Evolutionary conservation across 768 basidiomycete species (phyloP).

Genomic region (Suillus spraguei): DNA sequence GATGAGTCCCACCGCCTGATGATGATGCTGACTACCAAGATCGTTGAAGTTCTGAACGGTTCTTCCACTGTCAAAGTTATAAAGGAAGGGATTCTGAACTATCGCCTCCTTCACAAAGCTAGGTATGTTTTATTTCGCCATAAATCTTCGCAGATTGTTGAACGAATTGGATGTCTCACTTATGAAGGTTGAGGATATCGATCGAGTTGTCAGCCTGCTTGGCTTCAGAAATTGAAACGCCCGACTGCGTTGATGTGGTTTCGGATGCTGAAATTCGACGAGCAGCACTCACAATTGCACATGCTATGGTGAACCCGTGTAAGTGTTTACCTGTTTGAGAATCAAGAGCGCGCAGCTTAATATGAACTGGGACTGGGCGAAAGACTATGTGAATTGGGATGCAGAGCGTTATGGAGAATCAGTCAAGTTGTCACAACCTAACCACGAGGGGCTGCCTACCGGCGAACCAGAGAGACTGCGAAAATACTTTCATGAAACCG

Average conservation of each 20-base stretch:
- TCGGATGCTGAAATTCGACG: neutral
- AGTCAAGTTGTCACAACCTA: neutral
- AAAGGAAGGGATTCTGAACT: no score
- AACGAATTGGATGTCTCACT: no score
- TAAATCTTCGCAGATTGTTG: no score
- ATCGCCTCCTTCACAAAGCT: no score
- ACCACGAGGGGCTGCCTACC: neutral
- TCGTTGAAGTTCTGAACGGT: no score
- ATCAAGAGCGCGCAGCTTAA: no score
- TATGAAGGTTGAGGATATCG: neutral
- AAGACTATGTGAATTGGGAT: neutral
- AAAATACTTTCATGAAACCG: neutral
- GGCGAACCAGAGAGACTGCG: neutral
- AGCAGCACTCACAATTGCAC: neutral
- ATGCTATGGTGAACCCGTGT: neutral
- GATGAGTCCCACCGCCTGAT: no score
- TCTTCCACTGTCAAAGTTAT: no score
- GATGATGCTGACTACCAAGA: no score
- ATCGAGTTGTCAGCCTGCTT: neutral
- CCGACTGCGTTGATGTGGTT: neutral
- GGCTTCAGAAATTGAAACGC: neutral
- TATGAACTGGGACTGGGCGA: no score
- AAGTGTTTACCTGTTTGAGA: neutral
- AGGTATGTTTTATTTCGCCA: no score
- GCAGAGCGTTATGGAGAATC: neutral